Conservation (phyloP, 352 stramenopile genomes). For the Aphanomyces invadans region DNA sequence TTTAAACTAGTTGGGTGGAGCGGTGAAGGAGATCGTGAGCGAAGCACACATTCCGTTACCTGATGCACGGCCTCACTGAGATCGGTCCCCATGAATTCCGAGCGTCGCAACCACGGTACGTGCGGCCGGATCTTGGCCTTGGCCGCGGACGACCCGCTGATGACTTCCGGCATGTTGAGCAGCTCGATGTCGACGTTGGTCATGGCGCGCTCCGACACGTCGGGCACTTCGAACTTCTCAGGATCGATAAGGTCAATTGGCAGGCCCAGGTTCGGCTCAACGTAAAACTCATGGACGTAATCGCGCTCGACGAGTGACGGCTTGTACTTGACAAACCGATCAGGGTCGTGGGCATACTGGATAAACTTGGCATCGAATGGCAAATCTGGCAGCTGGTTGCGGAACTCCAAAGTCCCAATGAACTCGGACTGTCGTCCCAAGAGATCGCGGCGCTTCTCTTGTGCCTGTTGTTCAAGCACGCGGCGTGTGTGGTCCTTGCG, state of each 20-base stretch:
- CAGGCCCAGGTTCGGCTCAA: constrained; percentile 69
- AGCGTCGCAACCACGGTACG: constrained; percentile 73
- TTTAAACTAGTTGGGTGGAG: constrained; percentile 40
- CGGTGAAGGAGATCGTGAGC: neutral
- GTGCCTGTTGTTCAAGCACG: constrained; percentile 79
- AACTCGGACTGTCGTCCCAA: constrained; percentile 82
- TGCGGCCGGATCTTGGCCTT: constrained; percentile 58
- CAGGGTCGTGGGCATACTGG: constrained; percentile 66
- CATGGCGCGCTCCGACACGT: constrained; percentile 9
- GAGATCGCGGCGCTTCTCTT: constrained; percentile 69
- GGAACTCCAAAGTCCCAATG: constrained; percentile 70
- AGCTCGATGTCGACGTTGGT: constrained; percentile 9
- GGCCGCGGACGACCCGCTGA: constrained; percentile 31
- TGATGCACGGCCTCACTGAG: constrained; percentile 80
- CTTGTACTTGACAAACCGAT: constrained; percentile 80
- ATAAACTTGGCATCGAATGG: constrained; percentile 85
- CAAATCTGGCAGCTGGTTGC: constrained; percentile 69
- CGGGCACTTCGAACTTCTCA: constrained; percentile 61
- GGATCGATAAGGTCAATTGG: constrained; percentile 80
- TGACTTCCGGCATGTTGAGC: constrained; percentile 22
- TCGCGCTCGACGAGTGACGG: constrained; percentile 76
- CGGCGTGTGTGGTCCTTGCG: constrained; percentile 79
- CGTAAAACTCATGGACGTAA: constrained; percentile 80
- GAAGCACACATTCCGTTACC: no score
- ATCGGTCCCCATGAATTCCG: constrained; percentile 83